Base-by-base conservation (phyloP, 495 filamentous ascomycete species). In the Penicillium steckii region DNA sequence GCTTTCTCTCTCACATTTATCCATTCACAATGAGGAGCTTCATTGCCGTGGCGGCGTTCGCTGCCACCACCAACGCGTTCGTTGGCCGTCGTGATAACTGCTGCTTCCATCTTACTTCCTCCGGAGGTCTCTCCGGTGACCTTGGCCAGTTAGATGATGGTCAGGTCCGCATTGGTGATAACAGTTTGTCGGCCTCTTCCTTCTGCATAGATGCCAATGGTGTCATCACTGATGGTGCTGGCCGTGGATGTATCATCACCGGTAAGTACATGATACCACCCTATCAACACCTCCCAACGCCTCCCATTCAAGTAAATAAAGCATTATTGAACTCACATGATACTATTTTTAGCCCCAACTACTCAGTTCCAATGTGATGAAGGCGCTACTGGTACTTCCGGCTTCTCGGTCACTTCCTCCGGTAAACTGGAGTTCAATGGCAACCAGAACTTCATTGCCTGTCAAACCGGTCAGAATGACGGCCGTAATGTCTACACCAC, bases 301-400 rank as follows among this genome's bases (percentile, higher is more conserved):
- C n/a, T n/a, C n/a, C n/a, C n/a, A n/a, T n/a, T n/a, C n/a, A n/a
- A n/a, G n/a, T n/a, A n/a, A n/a, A n/a, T n/a, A n/a, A n/a, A n/a
- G n/a, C n/a, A n/a, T n/a, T n/a, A n/a, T n/a, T n/a, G n/a, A n/a
- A n/a, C 21, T 1, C 33, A 17, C 17, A 38, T 57, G 59, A 51
- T 27, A 56, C 58, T 43, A 40, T 46, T 15, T 57, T 15, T 46
- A 81, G 77, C 76, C 8, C 72, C 77, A 3, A 82, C 80, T 4
- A 78, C 78, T 12, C 82, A 88, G 54, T 80, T 81, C 41, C 85
- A 88, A 62, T 90, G 86, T 63, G 85, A 88, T 51, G 51, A 65
- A 19, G 82, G 80, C 53, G 73, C 71, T 17, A 51, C 42, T 3
- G 70, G 74, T 15, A 68, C 67, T 37, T 30, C 66, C 7, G 77